These are phyloP conservation scores for Erysimum cheiranthoides DNA, from an alignment of 345 rosid genomes.

Conservation along the genomic window DNA sequence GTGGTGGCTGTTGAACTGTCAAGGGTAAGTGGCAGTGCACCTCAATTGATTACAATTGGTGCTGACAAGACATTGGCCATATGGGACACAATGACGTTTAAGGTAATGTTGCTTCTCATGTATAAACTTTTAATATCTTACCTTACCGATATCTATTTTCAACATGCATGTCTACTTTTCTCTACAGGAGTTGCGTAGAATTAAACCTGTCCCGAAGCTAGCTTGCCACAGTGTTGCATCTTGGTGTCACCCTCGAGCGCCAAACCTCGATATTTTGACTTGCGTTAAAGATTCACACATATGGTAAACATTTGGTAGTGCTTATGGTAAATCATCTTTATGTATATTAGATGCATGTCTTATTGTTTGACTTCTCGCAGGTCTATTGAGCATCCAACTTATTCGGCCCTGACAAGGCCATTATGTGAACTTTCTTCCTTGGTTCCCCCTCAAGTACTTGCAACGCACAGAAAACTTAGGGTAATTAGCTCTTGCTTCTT, in stretches of 20 bases:
- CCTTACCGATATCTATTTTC: constrained; percentile 15
- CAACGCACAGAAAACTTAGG: constrained; percentile 92
- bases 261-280: constrained; percentile 93
- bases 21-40: constrained; percentile 94
- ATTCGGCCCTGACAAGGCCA: constrained; percentile 96
- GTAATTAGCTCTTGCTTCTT: constrained; percentile 51
- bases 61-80: constrained; percentile 97
- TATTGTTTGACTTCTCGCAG: constrained; percentile 53
- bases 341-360: constrained; percentile 29
- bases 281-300: constrained; percentile 98
- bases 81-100: constrained; percentile 98
- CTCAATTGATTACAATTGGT: constrained; percentile 94
- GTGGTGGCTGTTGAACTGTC: constrained; percentile 94
- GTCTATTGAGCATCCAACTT: constrained; percentile 99
- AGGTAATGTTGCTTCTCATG: constrained; percentile 57
- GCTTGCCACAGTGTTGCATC: constrained; percentile 98
- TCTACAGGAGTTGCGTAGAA: constrained; percentile 89
- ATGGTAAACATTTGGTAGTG: constrained; percentile 57
- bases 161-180: constrained; percentile 26
- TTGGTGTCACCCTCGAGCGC: constrained; percentile 99
- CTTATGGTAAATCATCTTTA: constrained; percentile 30
- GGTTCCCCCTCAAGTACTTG: constrained; percentile 87
- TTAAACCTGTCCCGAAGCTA: constrained; percentile 93
- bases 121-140: constrained; percentile 23
- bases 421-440: constrained; percentile 96